Evolutionary conservation across 176 grass and related monocot genomes (phyloP), one percentile per base, ranked within the genome.

Genomic region (Carex myosuroides): DNA sequence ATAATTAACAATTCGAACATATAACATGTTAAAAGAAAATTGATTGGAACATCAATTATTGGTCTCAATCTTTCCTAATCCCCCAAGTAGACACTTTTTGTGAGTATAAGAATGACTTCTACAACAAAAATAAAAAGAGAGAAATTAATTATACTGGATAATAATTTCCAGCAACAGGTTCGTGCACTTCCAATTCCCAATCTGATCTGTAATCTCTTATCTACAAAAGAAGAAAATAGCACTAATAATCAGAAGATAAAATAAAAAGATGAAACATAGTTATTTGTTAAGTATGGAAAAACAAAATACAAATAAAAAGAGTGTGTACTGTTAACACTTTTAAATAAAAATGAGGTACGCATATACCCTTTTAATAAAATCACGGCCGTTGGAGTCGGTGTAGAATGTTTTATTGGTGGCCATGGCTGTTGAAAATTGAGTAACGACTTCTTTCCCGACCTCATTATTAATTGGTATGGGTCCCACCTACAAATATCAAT

Each of bases 141-240:
- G 66, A 58, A 64, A 64, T 22, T 46, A 87, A 64, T 67, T 56
- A 79, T 90, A 90, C 88, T 3, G 88, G 88, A 84, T 90, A 90
- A 84, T 90, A 90, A 80, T 90, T 90, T 84, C 88, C 88, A 75
- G 88, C 81, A 63, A 81, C 85, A 84, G 88, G 88, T 74, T 90
- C 84, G 9, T 90, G 81, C 16, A 90, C 64, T 81, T 87, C 54
- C 64, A 90, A 77, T 41, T 81, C 65, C 88, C 88, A 90, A 54
- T 90, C 88, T 71, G 88, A 84, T 66, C 88, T 90, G 57, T 87
- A 87, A 81, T 90, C 85, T 65, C 88, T 82, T 60, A 87, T 87
- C 88, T 90, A 59, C 72, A 90, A 81, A 54, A 83, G 20, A 55
- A 64, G 26, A 62, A 20, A 61, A 42, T 70, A 30, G 14, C 32